phyloP scores from a whole-genome alignment of 1,284 basidiomycete genomes.

The Ceratobasidium sp. region DNA sequence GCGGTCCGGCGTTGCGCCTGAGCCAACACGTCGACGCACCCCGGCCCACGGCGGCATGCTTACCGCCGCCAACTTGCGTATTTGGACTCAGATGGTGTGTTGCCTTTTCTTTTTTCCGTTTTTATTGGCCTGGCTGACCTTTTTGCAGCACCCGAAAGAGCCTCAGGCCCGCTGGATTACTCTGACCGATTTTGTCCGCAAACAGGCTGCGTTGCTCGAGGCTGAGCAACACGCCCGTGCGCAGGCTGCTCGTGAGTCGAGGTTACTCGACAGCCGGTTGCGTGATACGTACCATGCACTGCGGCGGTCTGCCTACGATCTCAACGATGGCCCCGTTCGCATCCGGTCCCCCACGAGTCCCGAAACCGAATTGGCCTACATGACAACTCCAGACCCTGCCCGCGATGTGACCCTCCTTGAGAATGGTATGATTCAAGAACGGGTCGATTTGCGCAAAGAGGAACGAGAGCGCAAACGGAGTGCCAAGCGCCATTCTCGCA shows the following conservation, averaged over 20 bases:
- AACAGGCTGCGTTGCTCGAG: slow-evolving; percentile 74
- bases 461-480: slow-evolving; percentile 63
- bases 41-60: slow-evolving; percentile 72
- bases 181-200: slow-evolving; percentile 73
- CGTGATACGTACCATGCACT: slow-evolving; percentile 80
- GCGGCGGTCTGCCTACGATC: slow-evolving; percentile 77
- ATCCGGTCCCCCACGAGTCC: slow-evolving; percentile 66
- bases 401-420: slow-evolving; percentile 82
- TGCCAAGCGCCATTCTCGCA: slow-evolving; percentile 48
- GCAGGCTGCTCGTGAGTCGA: slow-evolving; percentile 78
- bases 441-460: slow-evolving; percentile 82
- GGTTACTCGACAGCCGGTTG: slow-evolving; percentile 75
- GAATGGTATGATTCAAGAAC: slow-evolving; percentile 87
- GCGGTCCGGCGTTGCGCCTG: slow-evolving; percentile 48
- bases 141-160: slow-evolving; percentile 77
- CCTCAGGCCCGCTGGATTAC: slow-evolving; percentile 79
- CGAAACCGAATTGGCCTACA: slow-evolving; percentile 17
- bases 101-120: slow-evolving; percentile 48
- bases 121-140: slow-evolving; percentile 16
- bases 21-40: slow-evolving; percentile 56
- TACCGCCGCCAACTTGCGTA: slow-evolving; percentile 82
- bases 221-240: slow-evolving; percentile 78
- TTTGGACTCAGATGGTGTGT: slow-evolving; percentile 87
- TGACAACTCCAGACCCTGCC: slow-evolving; percentile 50
- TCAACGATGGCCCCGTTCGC: slow-evolving; percentile 58